A percentile compares a stretch with the other conserved stretches of the same genome.
Conservation (phyloP, 2,329 filamentous ascomycete species). For the Fusarium papillatum region DNA sequence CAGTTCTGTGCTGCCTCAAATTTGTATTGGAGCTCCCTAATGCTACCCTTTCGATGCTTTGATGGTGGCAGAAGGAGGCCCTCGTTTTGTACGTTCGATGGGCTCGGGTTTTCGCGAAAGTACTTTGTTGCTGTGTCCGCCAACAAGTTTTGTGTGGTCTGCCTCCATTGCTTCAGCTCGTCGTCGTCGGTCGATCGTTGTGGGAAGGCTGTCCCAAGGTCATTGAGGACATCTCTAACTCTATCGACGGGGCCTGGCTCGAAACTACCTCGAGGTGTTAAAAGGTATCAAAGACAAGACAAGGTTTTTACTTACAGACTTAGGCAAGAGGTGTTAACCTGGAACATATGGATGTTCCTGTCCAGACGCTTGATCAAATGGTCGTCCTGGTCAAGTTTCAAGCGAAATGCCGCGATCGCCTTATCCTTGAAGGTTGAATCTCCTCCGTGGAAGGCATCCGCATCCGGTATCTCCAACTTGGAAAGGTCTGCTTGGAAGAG, state of each 20-base stretch:
- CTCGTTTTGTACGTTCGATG: neutral
- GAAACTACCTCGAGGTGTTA: neutral
- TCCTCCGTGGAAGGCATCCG: neutral
- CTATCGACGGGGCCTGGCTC: neutral
- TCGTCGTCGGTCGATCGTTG: neutral
- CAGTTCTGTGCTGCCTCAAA: neutral
- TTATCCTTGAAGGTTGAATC: neutral
- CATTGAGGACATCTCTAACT: neutral
- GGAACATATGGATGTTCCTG: neutral
- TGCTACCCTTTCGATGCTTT: neutral
- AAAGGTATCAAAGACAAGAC: neutral
- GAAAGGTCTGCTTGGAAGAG: neutral
- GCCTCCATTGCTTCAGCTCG: neutral
- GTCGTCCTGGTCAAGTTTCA: neutral
- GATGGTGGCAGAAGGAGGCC: neutral
- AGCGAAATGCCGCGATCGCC: neutral
- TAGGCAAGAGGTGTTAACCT: neutral
- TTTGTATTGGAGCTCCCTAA: neutral
- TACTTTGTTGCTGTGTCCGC: neutral
- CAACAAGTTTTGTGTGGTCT: neutral
- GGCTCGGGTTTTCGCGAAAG: neutral
- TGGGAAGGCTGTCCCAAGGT: neutral
- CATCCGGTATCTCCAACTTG: neutral
- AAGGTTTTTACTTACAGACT: neutral
- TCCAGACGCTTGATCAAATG: neutral